Evolutionary conservation across 176 grass and related monocot genomes (phyloP), one percentile per base, ranked within the genome.

Genomic region (Phragmites australis): DNA sequence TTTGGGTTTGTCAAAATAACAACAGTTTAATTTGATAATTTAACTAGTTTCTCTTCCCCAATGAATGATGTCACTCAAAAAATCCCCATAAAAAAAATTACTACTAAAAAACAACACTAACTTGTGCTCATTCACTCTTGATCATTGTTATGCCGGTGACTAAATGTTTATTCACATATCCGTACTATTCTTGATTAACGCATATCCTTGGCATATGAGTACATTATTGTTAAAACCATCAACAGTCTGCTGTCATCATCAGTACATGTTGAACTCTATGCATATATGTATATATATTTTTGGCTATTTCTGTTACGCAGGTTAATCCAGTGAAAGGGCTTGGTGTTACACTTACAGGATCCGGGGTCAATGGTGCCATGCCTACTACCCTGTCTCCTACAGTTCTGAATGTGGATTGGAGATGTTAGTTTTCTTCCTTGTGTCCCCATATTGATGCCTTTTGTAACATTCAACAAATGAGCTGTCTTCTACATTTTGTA

Each of bases 321-420:
- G 86, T 94, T 91, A 87, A 89, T 78, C 95, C 95, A 29, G 68
- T 66, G 41, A 91, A 85, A 68, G 95, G 95, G 46, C 82, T 97
- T 73, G 86, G 58, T 53, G 77, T 94, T 58, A 87, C 61, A 42
- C 76, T 97, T 48, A 77, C 77, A 71, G 92, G 90, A 68, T 97
- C 91, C 86, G 91, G 83, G 48, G 72, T 84, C 74, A 86, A 75
- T 62, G 89, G 78, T 22, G 84, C 53, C 48, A 64, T 77, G 39
- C 95, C 95, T 85, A 90, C 88, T 73, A 92, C 92, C 65, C 88
- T 97, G 47, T 94, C 95, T 72, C 95, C 95, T 55, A 83, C 95
- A 61, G 25, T 94, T 91, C 70, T 94, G 64, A 92, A 83, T 83
- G 68, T 97, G 66, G 80, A 85, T 59, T 97, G 95, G 95, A 97